Conservation (phyloP, 2,329 filamentous ascomycete genomes). For the Pestalotiopsis sp. region DNA sequence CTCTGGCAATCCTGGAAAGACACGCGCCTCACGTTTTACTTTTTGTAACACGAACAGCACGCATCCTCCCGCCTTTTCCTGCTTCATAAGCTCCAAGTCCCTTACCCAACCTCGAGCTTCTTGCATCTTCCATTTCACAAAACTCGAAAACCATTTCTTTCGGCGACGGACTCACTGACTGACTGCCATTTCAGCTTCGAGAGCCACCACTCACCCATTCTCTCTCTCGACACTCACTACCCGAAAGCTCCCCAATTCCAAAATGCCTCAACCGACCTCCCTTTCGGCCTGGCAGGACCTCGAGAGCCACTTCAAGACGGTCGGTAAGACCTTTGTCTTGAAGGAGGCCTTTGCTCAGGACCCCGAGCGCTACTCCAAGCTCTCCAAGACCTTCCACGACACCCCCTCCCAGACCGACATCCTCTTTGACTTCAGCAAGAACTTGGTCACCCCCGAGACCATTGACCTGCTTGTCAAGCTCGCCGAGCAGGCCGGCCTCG, state of each 20-base stretch:
- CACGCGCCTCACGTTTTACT: constrained; percentile 1
- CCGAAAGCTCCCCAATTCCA: constrained; percentile 21
- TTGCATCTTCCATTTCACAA: background rate
- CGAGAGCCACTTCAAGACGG: constrained; percentile 82
- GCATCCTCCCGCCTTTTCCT: background rate
- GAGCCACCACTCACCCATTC: too few relatives aligned
- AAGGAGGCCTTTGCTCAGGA: constrained; percentile 93
- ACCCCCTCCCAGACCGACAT: constrained; percentile 79
- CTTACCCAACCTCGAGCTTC: background rate
- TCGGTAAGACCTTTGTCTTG: constrained; percentile 87
- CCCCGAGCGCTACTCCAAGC: constrained; percentile 84
- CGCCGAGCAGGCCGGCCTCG: constrained; percentile 85
- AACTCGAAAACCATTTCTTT: background rate
- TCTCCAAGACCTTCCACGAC: constrained; percentile 83
- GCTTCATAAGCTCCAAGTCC: constrained; percentile 2
- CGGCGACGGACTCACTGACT: background rate
- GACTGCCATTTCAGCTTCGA: background rate
- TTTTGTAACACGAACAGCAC: background rate
- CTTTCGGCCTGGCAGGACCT: constrained; percentile 88
- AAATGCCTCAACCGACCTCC: constrained; percentile 81
- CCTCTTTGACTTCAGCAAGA: constrained; percentile 99
- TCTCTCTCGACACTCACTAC: background rate
- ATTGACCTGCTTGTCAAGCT: constrained; percentile 84
- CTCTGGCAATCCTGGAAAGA: background rate
- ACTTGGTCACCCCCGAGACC: constrained; percentile 94